Evolutionary conservation across 129 eudicot genomes (phyloP).

Genomic region (Pittosporum tobira): DNA sequence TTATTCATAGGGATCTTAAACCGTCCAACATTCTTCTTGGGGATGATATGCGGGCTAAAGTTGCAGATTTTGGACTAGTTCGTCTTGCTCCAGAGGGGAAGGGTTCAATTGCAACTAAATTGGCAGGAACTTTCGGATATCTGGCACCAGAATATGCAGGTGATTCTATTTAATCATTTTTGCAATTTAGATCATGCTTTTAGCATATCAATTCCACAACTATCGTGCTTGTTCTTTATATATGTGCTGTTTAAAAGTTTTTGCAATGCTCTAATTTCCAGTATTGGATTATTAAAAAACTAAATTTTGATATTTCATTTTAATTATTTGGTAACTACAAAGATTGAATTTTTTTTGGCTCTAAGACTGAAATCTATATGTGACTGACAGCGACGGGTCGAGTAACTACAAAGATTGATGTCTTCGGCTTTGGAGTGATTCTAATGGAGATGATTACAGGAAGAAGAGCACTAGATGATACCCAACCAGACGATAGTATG

Average conservation of each 20-base stretch:
- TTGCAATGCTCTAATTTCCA: not conserved
- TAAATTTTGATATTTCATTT: no score
- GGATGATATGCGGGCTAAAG: constrained; percentile 94
- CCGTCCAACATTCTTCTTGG: constrained; percentile 94
- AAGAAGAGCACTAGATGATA: constrained; percentile 72
- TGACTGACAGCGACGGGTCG: constrained; percentile 66
- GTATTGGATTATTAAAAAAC: no score
- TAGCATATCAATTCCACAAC: not conserved
- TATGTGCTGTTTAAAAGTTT: not conserved
- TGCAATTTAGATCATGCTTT: not conserved
- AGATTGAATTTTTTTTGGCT: not conserved
- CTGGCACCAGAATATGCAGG: constrained; percentile 99
- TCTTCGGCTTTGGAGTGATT: constrained; percentile 88
- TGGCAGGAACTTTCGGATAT: constrained; percentile 95
- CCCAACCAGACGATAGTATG: constrained; percentile 63
- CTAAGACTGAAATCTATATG: not conserved
- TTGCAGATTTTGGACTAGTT: constrained; percentile 92
- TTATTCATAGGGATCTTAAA: constrained; percentile 86
- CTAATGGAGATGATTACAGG: constrained; percentile 86
- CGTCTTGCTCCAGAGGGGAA: constrained; percentile 96
- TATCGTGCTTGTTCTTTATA: not conserved
- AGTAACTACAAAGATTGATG: constrained; percentile 79
- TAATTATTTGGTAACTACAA: no score
- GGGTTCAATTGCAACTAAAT: constrained; percentile 65
- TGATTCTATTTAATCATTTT: constrained; percentile 12